These are phyloP conservation scores for Fraxinus quadrangulata DNA, from an alignment of 257 asterid genomes.

Conservation along the genomic window DNA sequence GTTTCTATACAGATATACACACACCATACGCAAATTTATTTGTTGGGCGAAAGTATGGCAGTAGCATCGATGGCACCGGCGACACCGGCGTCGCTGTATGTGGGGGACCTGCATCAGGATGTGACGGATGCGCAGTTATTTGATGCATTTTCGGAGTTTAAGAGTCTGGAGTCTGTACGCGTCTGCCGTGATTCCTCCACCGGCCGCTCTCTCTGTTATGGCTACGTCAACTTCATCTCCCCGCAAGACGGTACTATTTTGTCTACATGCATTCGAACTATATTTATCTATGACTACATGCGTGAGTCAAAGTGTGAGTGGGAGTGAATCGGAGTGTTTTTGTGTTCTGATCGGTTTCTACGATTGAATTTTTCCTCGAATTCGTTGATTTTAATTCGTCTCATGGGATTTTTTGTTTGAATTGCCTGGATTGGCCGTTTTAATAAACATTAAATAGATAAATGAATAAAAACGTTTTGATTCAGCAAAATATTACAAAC, in stretches of 20 bases:
- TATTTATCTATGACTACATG: constrained; percentile 6
- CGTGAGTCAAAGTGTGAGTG: not conserved
- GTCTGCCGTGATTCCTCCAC: constrained; percentile 57
- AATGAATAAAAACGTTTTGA: not conserved
- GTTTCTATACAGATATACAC: not conserved
- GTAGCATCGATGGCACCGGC: constrained; percentile 32
- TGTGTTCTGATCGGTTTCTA: not conserved
- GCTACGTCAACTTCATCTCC: constrained; percentile 50
- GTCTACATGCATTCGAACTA: not conserved
- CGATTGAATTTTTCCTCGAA: constrained; percentile 9
- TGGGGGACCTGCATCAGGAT: constrained; percentile 53
- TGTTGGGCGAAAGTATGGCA: constrained; percentile 33
- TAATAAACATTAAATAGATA: too few species aligned
- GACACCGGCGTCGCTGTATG: constrained; percentile 46
- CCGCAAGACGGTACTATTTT: constrained; percentile 46
- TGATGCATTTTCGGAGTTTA: constrained; percentile 49
- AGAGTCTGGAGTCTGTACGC: constrained; percentile 49
- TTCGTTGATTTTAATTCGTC: not conserved
- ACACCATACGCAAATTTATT: not conserved
- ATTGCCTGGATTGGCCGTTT: constrained; percentile 2
- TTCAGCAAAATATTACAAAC: constrained; percentile 5
- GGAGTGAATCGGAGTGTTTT: not conserved
- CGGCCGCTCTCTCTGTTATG: constrained; percentile 54
- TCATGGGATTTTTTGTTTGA: constrained; percentile 20
- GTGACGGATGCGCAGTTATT: constrained; percentile 43